Base-by-base conservation (phyloP, 225 moss, liverwort and hornwort species). In the Neckera pumila region DNA sequence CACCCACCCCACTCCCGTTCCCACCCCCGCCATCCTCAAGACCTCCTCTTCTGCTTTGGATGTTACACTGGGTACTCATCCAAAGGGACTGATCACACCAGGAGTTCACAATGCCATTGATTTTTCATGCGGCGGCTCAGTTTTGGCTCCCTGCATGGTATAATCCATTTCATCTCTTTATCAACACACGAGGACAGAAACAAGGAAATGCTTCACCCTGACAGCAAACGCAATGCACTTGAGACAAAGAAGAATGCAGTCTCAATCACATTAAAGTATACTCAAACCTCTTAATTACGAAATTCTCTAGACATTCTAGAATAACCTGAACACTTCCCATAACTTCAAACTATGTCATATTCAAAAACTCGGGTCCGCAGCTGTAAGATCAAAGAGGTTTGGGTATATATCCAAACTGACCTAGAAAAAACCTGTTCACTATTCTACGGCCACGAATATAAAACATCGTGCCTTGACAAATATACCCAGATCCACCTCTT, bases 1-100 rank as follows among this genome's bases (percentile, higher is more conserved):
- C 89, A 99, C 93, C 88, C 95, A 93, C 42, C 94, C 93, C 71
- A 94, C 97, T 89, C 97, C 99, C 54, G 95, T 94, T 85, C 97
- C 98, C 61, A 92, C 89, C 84, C 94, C 93, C 71, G 90, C 87
- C 96, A 95, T 95, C 87, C 87, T 91, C 47, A 88, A 51, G 63
- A 74, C 80, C 89, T 88, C 82, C 81, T 64, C 80, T 89, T 83
- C 90, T 90, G 66, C 77, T 81, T 76, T 69, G 76, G 26, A 38
- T 60, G 47, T 82, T 62, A 69, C 79, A 88, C 90, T 80, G 83
- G 42, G 79, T 86, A 83, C 91, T 89, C 89, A 91, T 92, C 78
- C 90, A 90, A 90, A 66, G 80, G 63, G 57, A 80, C 53, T 77
- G 85, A 82, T 72, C 49, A 81, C 81, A 91, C 76, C 85, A 82